phyloP scores from a whole-genome alignment of 2,329 filamentous ascomycete species.

The Dothiorella sarmentorum region DNA sequence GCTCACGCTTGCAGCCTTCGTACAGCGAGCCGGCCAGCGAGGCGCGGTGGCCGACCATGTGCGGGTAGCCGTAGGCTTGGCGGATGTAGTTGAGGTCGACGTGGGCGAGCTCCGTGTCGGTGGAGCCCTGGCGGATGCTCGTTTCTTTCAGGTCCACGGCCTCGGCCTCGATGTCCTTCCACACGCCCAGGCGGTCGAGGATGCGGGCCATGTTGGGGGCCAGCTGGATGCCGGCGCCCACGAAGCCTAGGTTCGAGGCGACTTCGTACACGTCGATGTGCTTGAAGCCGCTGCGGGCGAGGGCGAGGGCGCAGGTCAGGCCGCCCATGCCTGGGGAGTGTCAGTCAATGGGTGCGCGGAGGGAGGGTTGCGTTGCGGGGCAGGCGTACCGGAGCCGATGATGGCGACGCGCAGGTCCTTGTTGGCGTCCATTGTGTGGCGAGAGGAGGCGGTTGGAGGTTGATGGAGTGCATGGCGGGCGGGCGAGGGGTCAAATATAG shows the following conservation, averaged over 20 bases:
- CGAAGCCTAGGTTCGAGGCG: conserved; percentile 71
- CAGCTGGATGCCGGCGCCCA: conserved; percentile 80
- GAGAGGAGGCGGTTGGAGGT: not conserved
- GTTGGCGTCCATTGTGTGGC: conserved; percentile 2
- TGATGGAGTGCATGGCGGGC: conserved; percentile 1
- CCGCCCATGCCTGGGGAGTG: conserved; percentile 68
- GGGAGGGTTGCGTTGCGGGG: not conserved
- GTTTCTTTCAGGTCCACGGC: conserved; percentile 68
- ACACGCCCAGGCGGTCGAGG: conserved; percentile 68
- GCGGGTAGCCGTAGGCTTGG: conserved; percentile 67
- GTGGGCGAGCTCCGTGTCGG: conserved; percentile 65
- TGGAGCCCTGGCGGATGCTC: conserved; percentile 69
- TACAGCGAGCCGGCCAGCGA: conserved; percentile 68
- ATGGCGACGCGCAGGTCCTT: conserved; percentile 15
- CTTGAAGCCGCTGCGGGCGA: conserved; percentile 73
- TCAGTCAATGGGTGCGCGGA: not conserved
- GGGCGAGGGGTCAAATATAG: conserved; percentile 2
- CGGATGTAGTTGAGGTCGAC: conserved; percentile 67
- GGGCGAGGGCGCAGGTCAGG: conserved; percentile 65
- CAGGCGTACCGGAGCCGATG: conserved; percentile 12
- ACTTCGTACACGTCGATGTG: conserved; percentile 72
- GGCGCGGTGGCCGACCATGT: conserved; percentile 75
- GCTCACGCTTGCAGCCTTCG: conserved; percentile 63
- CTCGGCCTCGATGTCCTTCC: conserved; percentile 66
- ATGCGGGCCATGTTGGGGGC: conserved; percentile 80